A percentile compares a stretch with the other conserved stretches of the same genome.
Conservation (phyloP, 2,329 filamentous ascomycete species). For the Pezicula rhizophila region DNA sequence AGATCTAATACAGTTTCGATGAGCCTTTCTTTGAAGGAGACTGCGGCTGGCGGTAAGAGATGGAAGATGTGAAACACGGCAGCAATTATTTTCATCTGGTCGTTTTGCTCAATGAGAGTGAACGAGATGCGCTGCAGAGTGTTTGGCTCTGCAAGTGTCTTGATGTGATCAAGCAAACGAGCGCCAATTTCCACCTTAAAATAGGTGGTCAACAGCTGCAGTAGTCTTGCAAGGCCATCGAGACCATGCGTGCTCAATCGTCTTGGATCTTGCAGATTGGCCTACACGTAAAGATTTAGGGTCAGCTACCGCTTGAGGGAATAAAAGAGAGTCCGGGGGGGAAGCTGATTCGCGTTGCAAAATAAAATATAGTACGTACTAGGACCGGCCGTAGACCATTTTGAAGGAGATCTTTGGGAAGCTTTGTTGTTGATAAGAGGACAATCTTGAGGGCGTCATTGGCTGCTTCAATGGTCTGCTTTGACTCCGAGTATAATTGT, state of each 20-base stretch:
- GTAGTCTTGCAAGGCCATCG: constrained; percentile 80
- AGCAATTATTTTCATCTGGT: constrained; percentile 88
- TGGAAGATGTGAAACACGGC: constrained; percentile 97
- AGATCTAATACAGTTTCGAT: constrained; percentile 87
- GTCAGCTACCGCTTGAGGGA: too few species aligned
- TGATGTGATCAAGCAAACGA: constrained; percentile 88
- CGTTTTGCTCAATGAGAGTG: constrained; percentile 86
- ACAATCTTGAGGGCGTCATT: constrained; percentile 87
- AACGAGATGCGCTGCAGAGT: constrained; percentile 88
- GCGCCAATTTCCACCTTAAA: constrained; percentile 98
- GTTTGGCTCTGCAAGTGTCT: constrained; percentile 75
- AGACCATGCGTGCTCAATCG: constrained; percentile 82
- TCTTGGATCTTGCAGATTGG: constrained; percentile 91
- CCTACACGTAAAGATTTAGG: constrained; percentile 26
- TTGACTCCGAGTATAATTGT: constrained; percentile 86
- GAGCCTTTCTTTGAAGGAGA: constrained; percentile 83
- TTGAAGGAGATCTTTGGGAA: constrained; percentile 93
- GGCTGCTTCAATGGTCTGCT: constrained; percentile 87
- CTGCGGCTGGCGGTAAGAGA: constrained; percentile 83
- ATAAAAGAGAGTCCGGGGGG: too few species aligned
- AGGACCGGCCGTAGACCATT: constrained; percentile 92
- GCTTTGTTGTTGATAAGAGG: constrained; percentile 78
- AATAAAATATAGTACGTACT: background rate
- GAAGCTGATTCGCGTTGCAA: too few species aligned
- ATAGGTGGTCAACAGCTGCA: constrained; percentile 92